Evolutionary conservation across 2,329 filamentous ascomycete species (phyloP).

Genomic region (Aureobasidium zeae): DNA sequence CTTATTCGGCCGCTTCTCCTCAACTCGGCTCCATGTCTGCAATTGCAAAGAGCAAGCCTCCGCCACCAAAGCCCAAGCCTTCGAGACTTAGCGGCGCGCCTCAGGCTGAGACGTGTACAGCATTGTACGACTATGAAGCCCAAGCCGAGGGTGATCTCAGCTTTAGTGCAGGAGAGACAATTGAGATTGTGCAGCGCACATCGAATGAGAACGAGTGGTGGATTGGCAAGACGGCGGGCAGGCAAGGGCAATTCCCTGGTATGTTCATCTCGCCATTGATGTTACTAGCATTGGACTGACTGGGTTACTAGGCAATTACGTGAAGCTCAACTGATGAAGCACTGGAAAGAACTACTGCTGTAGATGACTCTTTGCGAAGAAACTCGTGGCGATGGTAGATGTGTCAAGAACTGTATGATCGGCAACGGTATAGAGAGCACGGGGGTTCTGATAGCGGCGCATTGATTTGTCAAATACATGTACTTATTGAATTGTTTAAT

Average conservation of each 20-base stretch:
- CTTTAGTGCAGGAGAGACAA: slow-evolving; percentile 78
- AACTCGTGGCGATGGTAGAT: too few relatives aligned
- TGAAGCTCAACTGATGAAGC: slow-evolving; percentile 10
- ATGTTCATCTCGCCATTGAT: slow-evolving; percentile 28
- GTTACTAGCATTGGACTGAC: not conserved
- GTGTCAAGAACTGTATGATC: too few relatives aligned
- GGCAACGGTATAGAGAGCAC: too few relatives aligned
- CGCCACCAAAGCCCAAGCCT: slow-evolving; percentile 54
- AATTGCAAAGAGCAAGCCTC: slow-evolving; percentile 33
- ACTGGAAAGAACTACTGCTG: too few relatives aligned
- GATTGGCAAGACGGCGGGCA: slow-evolving; percentile 70
- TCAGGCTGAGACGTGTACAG: slow-evolving; percentile 69
- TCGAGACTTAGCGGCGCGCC: slow-evolving; percentile 57
- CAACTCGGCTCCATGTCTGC: slow-evolving; percentile 11
- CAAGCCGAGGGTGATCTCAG: slow-evolving; percentile 91
- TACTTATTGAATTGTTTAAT: too few relatives aligned
- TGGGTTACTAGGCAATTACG: slow-evolving; percentile 2
- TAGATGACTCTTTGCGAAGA: too few relatives aligned
- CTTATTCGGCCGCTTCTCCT: slow-evolving; percentile 28
- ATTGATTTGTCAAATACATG: too few relatives aligned
- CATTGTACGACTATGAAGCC: slow-evolving; percentile 91
- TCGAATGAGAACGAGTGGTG: slow-evolving; percentile 96
- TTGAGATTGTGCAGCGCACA: slow-evolving; percentile 79
- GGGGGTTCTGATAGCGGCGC: too few relatives aligned
- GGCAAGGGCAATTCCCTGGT: slow-evolving; percentile 93